Conservation (phyloP, 2,329 filamentous ascomycete species). For the Cordyceps fumosorosea region DNA sequence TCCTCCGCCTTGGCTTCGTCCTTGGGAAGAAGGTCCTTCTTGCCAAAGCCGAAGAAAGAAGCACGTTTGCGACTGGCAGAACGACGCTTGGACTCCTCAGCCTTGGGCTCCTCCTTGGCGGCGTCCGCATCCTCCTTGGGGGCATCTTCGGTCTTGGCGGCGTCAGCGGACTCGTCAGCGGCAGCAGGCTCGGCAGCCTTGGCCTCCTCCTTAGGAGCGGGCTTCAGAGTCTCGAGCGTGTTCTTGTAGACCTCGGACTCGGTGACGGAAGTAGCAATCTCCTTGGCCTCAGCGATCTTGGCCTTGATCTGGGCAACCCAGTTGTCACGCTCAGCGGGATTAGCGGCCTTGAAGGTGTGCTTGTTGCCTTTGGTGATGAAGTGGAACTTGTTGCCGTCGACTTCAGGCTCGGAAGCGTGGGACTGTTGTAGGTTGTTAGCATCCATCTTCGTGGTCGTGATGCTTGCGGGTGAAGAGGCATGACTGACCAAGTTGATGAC, state of each 20-base stretch:
- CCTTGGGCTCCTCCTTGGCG: slow-evolving; percentile 43
- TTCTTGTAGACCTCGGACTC: slow-evolving; percentile 85
- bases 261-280: slow-evolving; percentile 63
- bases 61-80: slow-evolving; percentile 59
- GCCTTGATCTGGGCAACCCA: slow-evolving; percentile 82
- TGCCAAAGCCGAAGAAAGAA: slow-evolving; percentile 57
- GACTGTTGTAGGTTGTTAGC: slow-evolving; percentile 36
- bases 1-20: slow-evolving; percentile 30
- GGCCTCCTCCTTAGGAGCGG: slow-evolving; percentile 32
- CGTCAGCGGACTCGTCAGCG: slow-evolving; percentile 45
- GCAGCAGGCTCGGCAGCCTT: slow-evolving; percentile 24
- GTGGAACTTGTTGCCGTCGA: slow-evolving; percentile 78
- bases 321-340: slow-evolving; percentile 73
- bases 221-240: slow-evolving; percentile 64
- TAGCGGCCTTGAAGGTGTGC: slow-evolving; percentile 84
- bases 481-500: slow-evolving; percentile 75
- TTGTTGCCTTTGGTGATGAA: slow-evolving; percentile 83
- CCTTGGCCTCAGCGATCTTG: slow-evolving; percentile 80
- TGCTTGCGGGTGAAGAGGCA: too few species aligned
- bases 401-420: slow-evolving; percentile 62
- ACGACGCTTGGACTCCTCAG: slow-evolving; percentile 55
- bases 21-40: slow-evolving; percentile 45
- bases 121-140: slow-evolving; percentile 28
- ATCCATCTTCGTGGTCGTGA: background rate
- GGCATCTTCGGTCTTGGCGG: slow-evolving; percentile 42